Percentiles rank a stretch among this genome's conserved stretches.
These are phyloP conservation scores for Podaxis sp. DNA, from an alignment of 768 basidiomycete genomes.

Conservation along the genomic window DNA sequence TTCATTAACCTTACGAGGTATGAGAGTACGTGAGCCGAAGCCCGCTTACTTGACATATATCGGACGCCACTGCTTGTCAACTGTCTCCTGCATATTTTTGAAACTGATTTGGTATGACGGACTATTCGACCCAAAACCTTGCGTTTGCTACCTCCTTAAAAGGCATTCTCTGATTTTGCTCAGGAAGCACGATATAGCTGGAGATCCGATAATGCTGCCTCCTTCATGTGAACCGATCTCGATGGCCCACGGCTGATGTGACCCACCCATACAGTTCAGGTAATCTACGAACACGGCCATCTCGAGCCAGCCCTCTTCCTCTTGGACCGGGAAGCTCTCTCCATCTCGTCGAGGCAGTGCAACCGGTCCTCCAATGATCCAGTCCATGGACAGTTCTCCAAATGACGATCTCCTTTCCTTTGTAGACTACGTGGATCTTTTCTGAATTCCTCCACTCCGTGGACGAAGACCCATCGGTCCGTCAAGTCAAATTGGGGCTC, in stretches of 20 bases:
- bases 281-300: conserved; percentile 5
- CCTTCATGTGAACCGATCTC: conserved; percentile 11
- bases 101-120: conserved; percentile 11
- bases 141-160: background rate
- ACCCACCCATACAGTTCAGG: conserved; percentile 12
- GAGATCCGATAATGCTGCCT: conserved; percentile 24
- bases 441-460: conserved; percentile 10
- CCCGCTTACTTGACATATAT: conserved; percentile 39
- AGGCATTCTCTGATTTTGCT: conserved; percentile 13
- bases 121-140: conserved; percentile 18
- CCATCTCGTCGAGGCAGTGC: conserved; percentile 11
- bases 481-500: conserved; percentile 11
- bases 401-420: conserved; percentile 14
- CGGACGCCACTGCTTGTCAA: conserved; percentile 42
- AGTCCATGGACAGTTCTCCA: conserved; percentile 11
- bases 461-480: conserved; percentile 13
- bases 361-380: conserved; percentile 8
- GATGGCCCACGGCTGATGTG: conserved; percentile 9
- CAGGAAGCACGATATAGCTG: conserved; percentile 14
- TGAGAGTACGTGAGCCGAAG: conserved; percentile 40
- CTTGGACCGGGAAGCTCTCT: conserved; percentile 8
- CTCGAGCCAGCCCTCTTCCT: background rate
- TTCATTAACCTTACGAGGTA: conserved; percentile 38
- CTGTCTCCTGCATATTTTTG: conserved; percentile 24
- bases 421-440: conserved; percentile 1